Percentiles rank a stretch among this genome's conserved stretches.
phyloP scores from a whole-genome alignment of 2,329 filamentous ascomycete species.

The Aspergillus fumigatus region DNA sequence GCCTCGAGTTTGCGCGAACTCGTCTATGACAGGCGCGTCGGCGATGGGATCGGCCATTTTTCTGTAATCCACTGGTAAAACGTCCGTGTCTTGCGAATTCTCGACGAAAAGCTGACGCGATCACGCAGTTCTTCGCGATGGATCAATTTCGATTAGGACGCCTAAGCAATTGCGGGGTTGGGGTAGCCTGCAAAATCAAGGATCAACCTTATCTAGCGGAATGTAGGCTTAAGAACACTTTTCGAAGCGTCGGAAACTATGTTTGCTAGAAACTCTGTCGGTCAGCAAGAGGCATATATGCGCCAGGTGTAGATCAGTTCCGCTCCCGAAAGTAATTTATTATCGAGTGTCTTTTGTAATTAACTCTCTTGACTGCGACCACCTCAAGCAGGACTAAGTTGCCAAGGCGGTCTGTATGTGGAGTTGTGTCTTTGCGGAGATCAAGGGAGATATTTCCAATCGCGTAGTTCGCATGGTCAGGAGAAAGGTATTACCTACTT shows the following conservation, averaged over 20 bases:
- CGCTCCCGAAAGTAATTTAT: neutral
- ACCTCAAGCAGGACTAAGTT: neutral
- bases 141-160: neutral
- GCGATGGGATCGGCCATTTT: constrained; percentile 3
- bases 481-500: neutral
- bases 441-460: neutral
- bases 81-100: neutral
- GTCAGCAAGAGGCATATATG: neutral
- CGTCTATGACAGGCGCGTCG: constrained; percentile 34
- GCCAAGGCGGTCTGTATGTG: constrained; percentile 3
- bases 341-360: neutral
- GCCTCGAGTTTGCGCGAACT: constrained; percentile 48
- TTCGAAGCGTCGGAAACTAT: neutral
- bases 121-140: neutral
- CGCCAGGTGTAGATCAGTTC: neutral
- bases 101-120: neutral
- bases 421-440: neutral
- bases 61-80: neutral
- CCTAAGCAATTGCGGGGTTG: neutral
- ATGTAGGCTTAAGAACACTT: constrained; percentile 1
- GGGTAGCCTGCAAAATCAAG: neutral
- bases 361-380: neutral
- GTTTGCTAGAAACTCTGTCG: neutral
- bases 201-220: constrained; percentile 5
- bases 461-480: neutral